Base-by-base conservation (phyloP, 495 filamentous ascomycete species). In the Xylaria grammica region DNA sequence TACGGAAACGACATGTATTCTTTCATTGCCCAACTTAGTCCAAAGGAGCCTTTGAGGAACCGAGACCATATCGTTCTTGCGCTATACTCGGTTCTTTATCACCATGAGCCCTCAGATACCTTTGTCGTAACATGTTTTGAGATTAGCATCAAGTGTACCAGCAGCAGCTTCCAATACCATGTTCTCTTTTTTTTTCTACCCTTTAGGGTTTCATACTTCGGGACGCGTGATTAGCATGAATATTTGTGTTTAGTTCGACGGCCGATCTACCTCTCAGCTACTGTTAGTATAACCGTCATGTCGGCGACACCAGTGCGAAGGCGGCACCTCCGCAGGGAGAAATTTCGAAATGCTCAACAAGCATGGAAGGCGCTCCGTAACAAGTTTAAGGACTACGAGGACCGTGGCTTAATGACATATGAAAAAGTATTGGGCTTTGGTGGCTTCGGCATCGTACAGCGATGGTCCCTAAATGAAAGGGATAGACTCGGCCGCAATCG, bases 391-490 rank as follows among this genome's bases (percentile, higher is more conserved):
- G 0, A 17, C 9, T 55, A n/a, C 29, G 60, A 54, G 50, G 24
- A 44, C 0, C 4, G 6, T 15, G 26, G 26, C 1, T 40, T 46
- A 24, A 22, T 63, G 40, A 63, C 19, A 55, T 63, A 63, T 26
- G 24, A 45, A 2, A 48, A 19, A n/a, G 49, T 63, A 4, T 6
- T 63, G 1, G 60, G 60, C 49, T 24, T n/a, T 19, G 60, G 60
- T 26, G 60, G 60, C 5, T 63, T 54, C 29, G 60, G 60, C 13
- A 3, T 63, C 15, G 60, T 63, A 49, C 27, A 36, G 17, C 8
- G 19, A 10, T 63, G 60, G 60, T 24, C 20, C 5, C 13, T 48
- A 36, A 26, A 30, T 20, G 13, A 27, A 26, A n/a, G n/a, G 22
- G 38, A 55, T 8, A 22, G 27, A 19, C n/a, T n/a, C 5, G 36